These are phyloP conservation scores for Albugo laibachii DNA, from an alignment of 352 stramenopile species.

Conservation along the genomic window DNA sequence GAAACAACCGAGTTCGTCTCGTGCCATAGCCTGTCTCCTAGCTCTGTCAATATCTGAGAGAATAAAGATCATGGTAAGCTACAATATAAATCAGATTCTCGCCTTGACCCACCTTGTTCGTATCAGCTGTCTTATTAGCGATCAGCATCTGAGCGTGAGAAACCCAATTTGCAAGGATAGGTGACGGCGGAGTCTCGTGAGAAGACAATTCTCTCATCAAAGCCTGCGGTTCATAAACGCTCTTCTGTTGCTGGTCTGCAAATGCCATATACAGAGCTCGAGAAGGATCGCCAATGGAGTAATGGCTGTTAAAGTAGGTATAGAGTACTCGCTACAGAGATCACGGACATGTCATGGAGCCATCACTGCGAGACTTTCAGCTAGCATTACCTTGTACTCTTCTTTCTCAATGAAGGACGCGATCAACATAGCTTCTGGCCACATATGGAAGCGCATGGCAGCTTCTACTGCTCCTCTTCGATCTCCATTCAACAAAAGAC, in stretches of 20 bases:
- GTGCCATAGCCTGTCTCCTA: constrained; percentile 67
- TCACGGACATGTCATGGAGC: not conserved
- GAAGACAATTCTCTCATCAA: constrained; percentile 17
- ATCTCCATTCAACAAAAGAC: constrained; percentile 55
- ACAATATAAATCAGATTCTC: not conserved
- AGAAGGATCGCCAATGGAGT: constrained; percentile 49
- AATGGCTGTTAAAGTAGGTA: constrained; percentile 59
- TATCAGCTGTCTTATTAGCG: constrained; percentile 61
- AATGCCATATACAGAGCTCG: constrained; percentile 65
- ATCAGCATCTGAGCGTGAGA: constrained; percentile 64
- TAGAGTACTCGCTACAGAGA: constrained; percentile 32
- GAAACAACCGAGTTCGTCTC: constrained; percentile 40
- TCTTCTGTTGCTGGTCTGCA: constrained; percentile 67
- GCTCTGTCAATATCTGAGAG: constrained; percentile 41
- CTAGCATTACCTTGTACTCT: constrained; percentile 37
- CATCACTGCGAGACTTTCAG: not conserved
- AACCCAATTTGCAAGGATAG: constrained; percentile 52
- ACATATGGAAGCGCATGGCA: constrained; percentile 69
- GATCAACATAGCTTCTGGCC: constrained; percentile 75
- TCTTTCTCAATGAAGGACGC: constrained; percentile 71
- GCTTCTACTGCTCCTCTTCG: constrained; percentile 49
- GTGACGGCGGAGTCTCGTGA: constrained; percentile 16
- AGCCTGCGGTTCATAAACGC: constrained; percentile 61
- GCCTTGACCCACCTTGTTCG: constrained; percentile 24
- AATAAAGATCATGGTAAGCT: not conserved